These are phyloP conservation scores for Cytospora mali DNA, from an alignment of 2,329 filamentous ascomycete genomes.

Conservation along the genomic window DNA sequence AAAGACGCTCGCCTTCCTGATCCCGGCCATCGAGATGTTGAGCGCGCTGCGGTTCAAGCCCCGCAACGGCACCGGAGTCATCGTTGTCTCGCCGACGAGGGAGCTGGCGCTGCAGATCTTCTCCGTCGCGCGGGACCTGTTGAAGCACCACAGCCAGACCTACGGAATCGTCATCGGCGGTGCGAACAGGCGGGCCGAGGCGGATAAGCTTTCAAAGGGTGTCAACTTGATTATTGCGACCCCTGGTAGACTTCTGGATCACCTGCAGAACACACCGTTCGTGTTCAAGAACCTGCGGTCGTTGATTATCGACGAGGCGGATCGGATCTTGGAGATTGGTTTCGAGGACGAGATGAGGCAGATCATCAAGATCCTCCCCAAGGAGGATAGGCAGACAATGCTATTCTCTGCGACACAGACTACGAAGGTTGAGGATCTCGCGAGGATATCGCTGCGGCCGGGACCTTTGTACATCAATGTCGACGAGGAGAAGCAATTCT, in stretches of 20 bases:
- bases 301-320: conserved; percentile 93
- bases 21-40: conserved; percentile 93
- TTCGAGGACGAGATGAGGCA: conserved; percentile 99
- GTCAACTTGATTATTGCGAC: conserved; percentile 95
- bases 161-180: conserved; percentile 96
- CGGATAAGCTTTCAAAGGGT: conserved; percentile 90
- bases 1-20: conserved; percentile 93
- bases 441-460: conserved; percentile 86
- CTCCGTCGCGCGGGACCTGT: conserved; percentile 88
- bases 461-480: conserved; percentile 98
- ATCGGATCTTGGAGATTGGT: conserved; percentile 93
- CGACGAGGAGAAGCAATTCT: conserved; percentile 84
- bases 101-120: conserved; percentile 97
- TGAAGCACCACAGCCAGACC: conserved; percentile 90
- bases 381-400: conserved; percentile 88
- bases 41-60: conserved; percentile 91
- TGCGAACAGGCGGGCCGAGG: conserved; percentile 86
- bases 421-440: conserved; percentile 96
- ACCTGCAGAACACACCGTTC: conserved; percentile 91
- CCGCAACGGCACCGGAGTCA: conserved; percentile 87
- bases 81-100: conserved; percentile 89
- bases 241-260: conserved; percentile 88
- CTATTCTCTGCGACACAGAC: conserved; percentile 99
- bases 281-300: conserved; percentile 91
- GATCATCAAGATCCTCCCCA: conserved; percentile 91